A percentile compares a stretch with the other conserved stretches of the same genome.
These are phyloP conservation scores for Juglanconis oblonga DNA, from an alignment of 2,329 filamentous ascomycete genomes.

Conservation along the genomic window DNA sequence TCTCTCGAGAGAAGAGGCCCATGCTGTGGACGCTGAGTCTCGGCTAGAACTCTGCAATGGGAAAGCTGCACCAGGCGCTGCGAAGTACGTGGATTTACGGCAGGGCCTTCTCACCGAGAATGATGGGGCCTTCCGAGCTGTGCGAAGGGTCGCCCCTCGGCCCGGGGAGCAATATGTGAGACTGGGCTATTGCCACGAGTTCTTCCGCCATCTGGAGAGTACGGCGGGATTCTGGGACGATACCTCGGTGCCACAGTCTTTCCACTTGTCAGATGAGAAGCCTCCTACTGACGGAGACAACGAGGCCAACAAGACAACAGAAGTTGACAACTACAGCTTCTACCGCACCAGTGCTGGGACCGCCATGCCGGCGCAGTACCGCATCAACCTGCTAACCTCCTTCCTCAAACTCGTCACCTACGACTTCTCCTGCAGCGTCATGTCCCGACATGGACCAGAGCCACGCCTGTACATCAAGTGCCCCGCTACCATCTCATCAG, in stretches of 20 bases:
- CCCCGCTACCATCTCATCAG: slow-evolving; percentile 25
- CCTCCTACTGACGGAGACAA: slow-evolving; percentile 9
- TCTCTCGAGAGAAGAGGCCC: slow-evolving; percentile 47
- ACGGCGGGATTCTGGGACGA: slow-evolving; percentile 63
- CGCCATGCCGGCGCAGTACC: slow-evolving; percentile 57
- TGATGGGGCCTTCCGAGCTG: slow-evolving; percentile 57
- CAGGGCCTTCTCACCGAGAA: slow-evolving; percentile 56
- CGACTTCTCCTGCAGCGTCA: slow-evolving; percentile 63
- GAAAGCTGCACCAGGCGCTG: slow-evolving; percentile 53
- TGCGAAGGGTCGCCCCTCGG: slow-evolving; percentile 54
- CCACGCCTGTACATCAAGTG: slow-evolving; percentile 55
- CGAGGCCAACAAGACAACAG: slow-evolving; percentile 9
- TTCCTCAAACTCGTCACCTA: slow-evolving; percentile 65
- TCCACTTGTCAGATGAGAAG: slow-evolving; percentile 10
- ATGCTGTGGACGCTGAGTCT: slow-evolving; percentile 46
- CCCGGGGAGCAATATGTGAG: slow-evolving; percentile 52
- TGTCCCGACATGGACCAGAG: slow-evolving; percentile 58
- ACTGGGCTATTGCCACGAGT: slow-evolving; percentile 63
- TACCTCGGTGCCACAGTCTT: slow-evolving; percentile 40
- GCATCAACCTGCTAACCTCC: slow-evolving; percentile 54
- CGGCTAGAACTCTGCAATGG: slow-evolving; percentile 50
- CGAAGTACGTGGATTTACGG: slow-evolving; percentile 56
- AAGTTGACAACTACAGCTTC: slow-evolving; percentile 22
- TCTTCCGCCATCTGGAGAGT: slow-evolving; percentile 60
- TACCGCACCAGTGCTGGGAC: slow-evolving; percentile 49